Evolutionary conservation across 2,329 filamentous ascomycete genomes (phyloP), one percentile per base, ranked within the genome.

Genomic region (Arthrobotrys sinensis): DNA sequence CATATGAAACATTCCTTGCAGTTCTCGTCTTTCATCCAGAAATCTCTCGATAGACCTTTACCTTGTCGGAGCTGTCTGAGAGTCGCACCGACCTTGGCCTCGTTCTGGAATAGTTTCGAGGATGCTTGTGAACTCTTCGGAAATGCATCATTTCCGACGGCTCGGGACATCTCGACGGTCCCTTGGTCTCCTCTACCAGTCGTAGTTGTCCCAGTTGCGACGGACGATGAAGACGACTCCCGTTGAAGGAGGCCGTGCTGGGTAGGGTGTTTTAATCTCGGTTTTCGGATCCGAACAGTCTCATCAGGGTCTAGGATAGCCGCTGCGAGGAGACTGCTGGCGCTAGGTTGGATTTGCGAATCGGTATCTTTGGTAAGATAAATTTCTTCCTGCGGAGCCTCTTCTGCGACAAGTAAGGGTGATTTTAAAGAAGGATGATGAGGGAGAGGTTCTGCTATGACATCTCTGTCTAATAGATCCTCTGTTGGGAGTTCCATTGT

Each of bases 11-110:
- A 99, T 82, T 97, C 95, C 83, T 97, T 98, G 76, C 95, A 96
- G 80, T 96, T 97, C 83, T 98, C 96, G 83, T 99, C 96, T 76
- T 94, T 93, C 96, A 99, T 99, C 96, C 95, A 98, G 82, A 97
- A 98, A 81, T 98, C 94, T 82, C 94, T 96, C 83, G 93, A 97
- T 53, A 98, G 86, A 6, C 70, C 76, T 36, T 99, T 91, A 82
- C 95, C 94, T 82, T 93, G 92, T 79, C 92, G 90, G 87, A 97
- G 91, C 81, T 92, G 91, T 62, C 81, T 70, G 21, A 81, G 75
- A 8, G 80, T 80, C 19, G 81, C 80, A 32, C 79, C 80, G 86
- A 88, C 83, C 45, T 79, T 75, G 14, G 69, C 76, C 50, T 79
- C 76, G 32, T 70, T 75, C 46, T 75, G 79, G 85, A 84, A 71